Percentiles rank a stretch among this genome's conserved stretches.
Evolutionary conservation across 192 early-diverging fungal genomes (phyloP).

Genomic region (Coemansia sp.): DNA sequence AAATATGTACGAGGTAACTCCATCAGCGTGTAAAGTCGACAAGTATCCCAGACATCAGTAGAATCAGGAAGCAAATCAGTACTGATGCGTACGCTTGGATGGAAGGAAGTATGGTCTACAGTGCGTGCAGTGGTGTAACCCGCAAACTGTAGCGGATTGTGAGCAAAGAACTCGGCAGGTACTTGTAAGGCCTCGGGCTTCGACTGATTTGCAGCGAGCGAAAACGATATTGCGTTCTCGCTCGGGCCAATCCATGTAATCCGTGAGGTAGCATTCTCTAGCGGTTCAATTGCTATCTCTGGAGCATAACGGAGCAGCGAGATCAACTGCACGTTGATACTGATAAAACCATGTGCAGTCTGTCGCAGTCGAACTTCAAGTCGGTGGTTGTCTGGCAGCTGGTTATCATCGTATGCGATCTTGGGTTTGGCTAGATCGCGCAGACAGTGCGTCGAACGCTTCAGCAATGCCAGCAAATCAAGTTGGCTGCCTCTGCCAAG

Average conservation of each 20-base stretch:
- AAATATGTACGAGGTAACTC: constrained; percentile 43
- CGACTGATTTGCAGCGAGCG: constrained; percentile 3
- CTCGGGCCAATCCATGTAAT: constrained; percentile 41
- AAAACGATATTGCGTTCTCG: constrained; percentile 7
- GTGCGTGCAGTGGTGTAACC: constrained; percentile 17
- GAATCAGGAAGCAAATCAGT: constrained; percentile 5
- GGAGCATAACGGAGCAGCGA: constrained; percentile 32
- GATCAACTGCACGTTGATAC: constrained; percentile 17
- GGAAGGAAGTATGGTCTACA: constrained; percentile 36
- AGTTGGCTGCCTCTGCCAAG: constrained; percentile 12
- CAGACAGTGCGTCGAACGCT: constrained; percentile 12
- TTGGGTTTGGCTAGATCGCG: constrained; percentile 16
- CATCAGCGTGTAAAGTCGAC: constrained; percentile 17
- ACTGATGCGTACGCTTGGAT: constrained; percentile 24
- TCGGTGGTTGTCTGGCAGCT: constrained; percentile 42
- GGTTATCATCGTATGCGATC: constrained; percentile 14
- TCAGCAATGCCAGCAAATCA: constrained; percentile 15
- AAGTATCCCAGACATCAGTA: background rate
- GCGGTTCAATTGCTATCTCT: constrained; percentile 17
- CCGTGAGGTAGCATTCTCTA: constrained; percentile 24
- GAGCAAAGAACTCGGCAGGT: constrained; percentile 13
- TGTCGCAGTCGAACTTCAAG: constrained; percentile 29
- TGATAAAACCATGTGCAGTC: constrained; percentile 35
- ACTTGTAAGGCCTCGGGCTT: constrained; percentile 8
- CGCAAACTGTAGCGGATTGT: background rate